A percentile compares a stretch with the other conserved stretches of the same genome.
These are phyloP conservation scores for Lactarius psammicola DNA, from an alignment of 768 basidiomycete genomes.

Conservation along the genomic window DNA sequence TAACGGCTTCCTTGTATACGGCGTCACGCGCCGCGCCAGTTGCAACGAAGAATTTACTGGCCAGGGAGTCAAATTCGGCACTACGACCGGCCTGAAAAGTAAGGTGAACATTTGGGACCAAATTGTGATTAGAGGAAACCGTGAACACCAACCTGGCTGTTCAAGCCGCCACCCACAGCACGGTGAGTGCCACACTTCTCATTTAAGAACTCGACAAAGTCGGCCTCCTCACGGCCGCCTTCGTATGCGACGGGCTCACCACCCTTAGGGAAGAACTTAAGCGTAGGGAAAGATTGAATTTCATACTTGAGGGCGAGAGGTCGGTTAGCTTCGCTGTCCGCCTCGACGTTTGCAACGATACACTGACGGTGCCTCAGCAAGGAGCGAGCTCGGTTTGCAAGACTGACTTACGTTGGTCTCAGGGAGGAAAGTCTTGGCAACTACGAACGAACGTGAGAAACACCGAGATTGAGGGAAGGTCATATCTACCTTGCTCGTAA, in stretches of 20 bases:
- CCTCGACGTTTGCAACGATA: slow-evolving; percentile 87
- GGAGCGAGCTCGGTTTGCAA: neutral
- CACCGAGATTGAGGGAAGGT: neutral
- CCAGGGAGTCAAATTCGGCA: slow-evolving; percentile 72
- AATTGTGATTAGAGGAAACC: neutral
- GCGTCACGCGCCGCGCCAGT: slow-evolving; percentile 52
- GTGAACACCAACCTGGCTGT: slow-evolving; percentile 49
- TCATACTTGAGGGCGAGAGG: slow-evolving; percentile 68
- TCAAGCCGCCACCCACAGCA: slow-evolving; percentile 77
- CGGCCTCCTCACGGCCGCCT: slow-evolving; percentile 67
- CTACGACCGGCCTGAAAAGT: slow-evolving; percentile 72
- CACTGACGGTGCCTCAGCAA: slow-evolving; percentile 50
- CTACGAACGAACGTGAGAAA: slow-evolving; percentile 37
- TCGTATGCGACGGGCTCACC: slow-evolving; percentile 61
- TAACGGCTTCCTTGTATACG: slow-evolving; percentile 65
- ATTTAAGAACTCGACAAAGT: slow-evolving; percentile 78
- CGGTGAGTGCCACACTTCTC: slow-evolving; percentile 85
- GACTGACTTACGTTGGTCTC: slow-evolving; percentile 63
- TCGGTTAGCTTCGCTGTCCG: slow-evolving; percentile 78
- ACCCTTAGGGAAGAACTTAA: slow-evolving; percentile 90
- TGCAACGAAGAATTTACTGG: slow-evolving; percentile 69
- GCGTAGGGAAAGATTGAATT: slow-evolving; percentile 82
- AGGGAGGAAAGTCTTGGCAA: slow-evolving; percentile 72
- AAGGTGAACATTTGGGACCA: neutral
- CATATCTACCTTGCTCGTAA: slow-evolving; percentile 68